Evolutionary conservation across 306 rosid genomes (phyloP), one percentile per base, ranked within the genome.

Genomic region (Corylus avellana): DNA sequence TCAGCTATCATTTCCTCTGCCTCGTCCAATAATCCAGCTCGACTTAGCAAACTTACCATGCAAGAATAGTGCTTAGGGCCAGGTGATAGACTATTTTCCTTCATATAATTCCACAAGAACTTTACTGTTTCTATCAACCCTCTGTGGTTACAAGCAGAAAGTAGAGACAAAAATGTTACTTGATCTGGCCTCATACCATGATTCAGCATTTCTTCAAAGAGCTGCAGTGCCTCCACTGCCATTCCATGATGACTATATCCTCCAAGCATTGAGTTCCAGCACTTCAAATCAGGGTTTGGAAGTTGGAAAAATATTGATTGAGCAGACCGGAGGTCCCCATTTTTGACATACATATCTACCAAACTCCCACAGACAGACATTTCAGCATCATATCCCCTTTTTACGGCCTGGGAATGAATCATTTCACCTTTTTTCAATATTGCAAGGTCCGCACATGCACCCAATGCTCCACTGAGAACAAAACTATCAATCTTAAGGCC

Each of bases 251-350:
- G 91, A 81, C 93, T 83, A 72, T 86, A 94, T 86, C 98, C 98
- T 68, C 95, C 97, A 13, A 94, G 93, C 93, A 94, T 92, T 1
- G 97, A 75, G 89, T 94, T 94, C 91, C 93, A 92, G 75, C 97
- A 92, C 86, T 84, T 91, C 84, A 94, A 85, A 85, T 94, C 97
- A 32, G 94, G 92, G 66, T 67, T 55, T 53, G 77, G 27, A 70
- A 86, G 93, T 66, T 69, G 86, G 56, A 87, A 91, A 86, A 94
- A 92, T 77, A 86, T 73, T 54, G 70, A 54, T 68, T 66, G 20
- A 75, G 97, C 93, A 51, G 88, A 84, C 75, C 78, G 77, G 74
- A 94, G 89, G 82, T 70, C 27, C 54, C 97, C 98, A 42, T 87
- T 94, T 90, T 94, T 94, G 49, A 93, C 87, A 80, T 94, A 91